Percentiles rank a stretch among this genome's conserved stretches.
Evolutionary conservation across 2,329 filamentous ascomycete genomes (phyloP).

Genomic region (Xylaria sp.): DNA sequence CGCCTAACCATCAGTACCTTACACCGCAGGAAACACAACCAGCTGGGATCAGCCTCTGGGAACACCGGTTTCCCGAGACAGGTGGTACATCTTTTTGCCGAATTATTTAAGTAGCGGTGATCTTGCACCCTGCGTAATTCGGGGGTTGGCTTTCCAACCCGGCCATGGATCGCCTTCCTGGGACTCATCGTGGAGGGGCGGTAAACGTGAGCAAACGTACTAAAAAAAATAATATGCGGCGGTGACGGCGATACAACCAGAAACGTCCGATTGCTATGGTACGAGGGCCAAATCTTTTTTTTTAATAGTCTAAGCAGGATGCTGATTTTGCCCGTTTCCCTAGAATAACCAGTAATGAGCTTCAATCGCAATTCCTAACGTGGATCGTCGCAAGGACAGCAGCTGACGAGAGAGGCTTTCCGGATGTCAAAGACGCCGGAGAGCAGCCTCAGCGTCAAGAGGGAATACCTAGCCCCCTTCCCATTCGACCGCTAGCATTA

Average conservation of each 20-base stretch:
- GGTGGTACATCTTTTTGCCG: background rate
- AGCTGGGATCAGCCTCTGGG: background rate
- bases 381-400: background rate
- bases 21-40: slow-evolving; percentile 2
- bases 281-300: background rate
- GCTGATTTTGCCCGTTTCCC: background rate
- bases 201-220: background rate
- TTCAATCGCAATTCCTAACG: too few species aligned
- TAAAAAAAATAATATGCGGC: background rate
- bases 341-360: too few species aligned
- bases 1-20: slow-evolving; percentile 22
- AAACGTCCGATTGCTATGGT: background rate
- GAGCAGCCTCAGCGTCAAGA: background rate
- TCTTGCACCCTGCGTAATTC: background rate
- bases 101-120: background rate
- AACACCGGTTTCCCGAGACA: background rate
- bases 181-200: background rate
- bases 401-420: background rate
- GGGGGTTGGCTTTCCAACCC: background rate
- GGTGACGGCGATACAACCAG: background rate
- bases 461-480: too few species aligned
- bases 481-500: too few species aligned
- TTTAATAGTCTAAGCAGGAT: background rate
- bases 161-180: background rate
- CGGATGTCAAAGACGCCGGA: background rate